Conservation (phyloP, 78 protist genomes). For the Cavenderia fasciculata region DNA sequence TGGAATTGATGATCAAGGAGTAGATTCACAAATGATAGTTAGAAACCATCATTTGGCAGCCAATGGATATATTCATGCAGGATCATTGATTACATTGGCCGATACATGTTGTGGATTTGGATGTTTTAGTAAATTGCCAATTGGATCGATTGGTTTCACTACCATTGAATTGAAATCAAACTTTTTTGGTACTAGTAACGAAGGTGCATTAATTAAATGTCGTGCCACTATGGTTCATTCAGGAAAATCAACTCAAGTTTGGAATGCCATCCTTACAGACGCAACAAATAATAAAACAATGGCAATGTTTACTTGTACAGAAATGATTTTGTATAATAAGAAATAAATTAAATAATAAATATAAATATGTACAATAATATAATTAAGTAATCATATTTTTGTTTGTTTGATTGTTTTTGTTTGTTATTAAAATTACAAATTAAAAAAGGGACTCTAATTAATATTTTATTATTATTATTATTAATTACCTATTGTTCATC, state of each 20-base stretch:
- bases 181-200: constrained; percentile 34
- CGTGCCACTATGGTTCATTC: constrained; percentile 10
- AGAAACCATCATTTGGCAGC: constrained; percentile 46
- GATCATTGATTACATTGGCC: constrained; percentile 35
- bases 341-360: too few relatives aligned
- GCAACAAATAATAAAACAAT: neutral
- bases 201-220: constrained; percentile 23
- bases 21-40: constrained; percentile 4
- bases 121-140: constrained; percentile 51
- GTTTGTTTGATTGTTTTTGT: too few relatives aligned
- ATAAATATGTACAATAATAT: too few relatives aligned
- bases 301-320: constrained; percentile 68
- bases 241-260: constrained; percentile 60
- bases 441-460: too few relatives aligned
- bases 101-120: constrained; percentile 70
- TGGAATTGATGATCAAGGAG: neutral
- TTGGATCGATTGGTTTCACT: constrained; percentile 45
- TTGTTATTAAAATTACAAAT: too few relatives aligned
- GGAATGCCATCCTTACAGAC: constrained; percentile 36
- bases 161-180: constrained; percentile 58
- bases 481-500: too few relatives aligned
- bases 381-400: too few relatives aligned
- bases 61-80: constrained; percentile 73
- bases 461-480: too few relatives aligned
- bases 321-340: constrained; percentile 42